A percentile compares a stretch with the other conserved stretches of the same genome.
Evolutionary conservation across 345 rosid genomes (phyloP).

Genomic region (Rhizophora mangle): DNA sequence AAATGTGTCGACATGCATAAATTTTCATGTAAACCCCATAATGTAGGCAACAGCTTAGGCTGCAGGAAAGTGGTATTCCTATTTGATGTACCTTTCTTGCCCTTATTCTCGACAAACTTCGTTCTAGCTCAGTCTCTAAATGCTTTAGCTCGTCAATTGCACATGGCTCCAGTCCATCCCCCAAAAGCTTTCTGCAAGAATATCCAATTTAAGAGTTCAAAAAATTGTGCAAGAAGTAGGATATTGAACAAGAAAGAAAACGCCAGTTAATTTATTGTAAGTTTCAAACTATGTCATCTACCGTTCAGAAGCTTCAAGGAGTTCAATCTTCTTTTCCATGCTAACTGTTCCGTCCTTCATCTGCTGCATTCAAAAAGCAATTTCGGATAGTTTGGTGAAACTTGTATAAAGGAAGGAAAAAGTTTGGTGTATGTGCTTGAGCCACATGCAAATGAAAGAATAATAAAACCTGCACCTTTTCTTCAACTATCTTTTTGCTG

Average conservation of each 20-base stretch:
- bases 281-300: conserved; percentile 10
- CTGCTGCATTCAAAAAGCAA: conserved; percentile 30
- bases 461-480: conserved; percentile 47
- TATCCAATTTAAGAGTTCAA: neutral
- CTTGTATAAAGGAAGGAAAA: neutral
- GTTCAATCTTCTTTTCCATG: conserved; percentile 62
- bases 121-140: conserved; percentile 69
- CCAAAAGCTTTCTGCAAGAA: conserved; percentile 55
- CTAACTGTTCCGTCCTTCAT: conserved; percentile 39
- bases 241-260: too few relatives aligned
- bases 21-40: too few relatives aligned
- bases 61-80: too few relatives aligned
- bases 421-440: neutral
- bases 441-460: neutral
- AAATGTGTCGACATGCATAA: too few relatives aligned
- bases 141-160: conserved; percentile 60
- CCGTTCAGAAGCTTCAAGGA: conserved; percentile 63
- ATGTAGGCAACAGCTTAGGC: too few relatives aligned
- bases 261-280: neutral
- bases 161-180: conserved; percentile 65
- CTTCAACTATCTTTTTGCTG: conserved; percentile 22
- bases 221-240: too few relatives aligned
- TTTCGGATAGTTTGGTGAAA: too few relatives aligned
- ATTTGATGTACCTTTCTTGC: conserved; percentile 62
- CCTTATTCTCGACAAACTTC: conserved; percentile 68